Base-by-base conservation (phyloP, 495 filamentous ascomycete genomes). In the Penicillium tannophilum region DNA sequence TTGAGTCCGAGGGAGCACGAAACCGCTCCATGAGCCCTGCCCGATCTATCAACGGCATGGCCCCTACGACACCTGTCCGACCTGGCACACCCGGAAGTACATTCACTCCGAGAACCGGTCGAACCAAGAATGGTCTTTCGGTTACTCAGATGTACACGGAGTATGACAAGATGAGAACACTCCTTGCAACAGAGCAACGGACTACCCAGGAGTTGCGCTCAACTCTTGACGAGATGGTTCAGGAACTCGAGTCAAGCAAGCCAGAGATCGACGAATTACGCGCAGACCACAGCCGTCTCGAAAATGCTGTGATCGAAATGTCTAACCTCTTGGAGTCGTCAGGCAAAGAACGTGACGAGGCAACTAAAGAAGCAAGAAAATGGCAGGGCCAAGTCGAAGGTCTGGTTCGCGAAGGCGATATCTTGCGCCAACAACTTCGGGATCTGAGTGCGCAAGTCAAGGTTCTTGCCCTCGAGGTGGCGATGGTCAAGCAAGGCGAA, bases 361-460 rank as follows among this genome's bases (percentile, higher is more conserved):
- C 82, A 1, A 76, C 77, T 10, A 87, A 83, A 67, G 82, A 83
- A 31, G 79, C 86, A 6, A 80, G 90, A 52, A 95, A 88, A 65
- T 87, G 86, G 62, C 89, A 93, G 68, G 84, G 82, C 49, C 80
- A 89, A 58, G 84, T 90, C 26, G 79, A 87, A 54, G 88, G 87
- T 10, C 80, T 88, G 7, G 79, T 84, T 42, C 86, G 85, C 16
- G 92, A 97, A 72, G 81, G 83, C 28, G 87, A 89, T 52, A 86
- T 98, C 53, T 79, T 96, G 12, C 89, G 88, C 30, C 88, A 93
- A 60, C 84, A 98, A 67, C 79, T 98, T n/a, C 86, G 94, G 26
- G 94, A 98, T 75, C 81, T 96, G 19, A 92, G 91, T 62, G 84
- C 88, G 1, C 92, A 98, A 68, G 83, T 97, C 62, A 94, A 96